phyloP scores from a whole-genome alignment of 345 rosid genomes.

The Linum lewisii region DNA sequence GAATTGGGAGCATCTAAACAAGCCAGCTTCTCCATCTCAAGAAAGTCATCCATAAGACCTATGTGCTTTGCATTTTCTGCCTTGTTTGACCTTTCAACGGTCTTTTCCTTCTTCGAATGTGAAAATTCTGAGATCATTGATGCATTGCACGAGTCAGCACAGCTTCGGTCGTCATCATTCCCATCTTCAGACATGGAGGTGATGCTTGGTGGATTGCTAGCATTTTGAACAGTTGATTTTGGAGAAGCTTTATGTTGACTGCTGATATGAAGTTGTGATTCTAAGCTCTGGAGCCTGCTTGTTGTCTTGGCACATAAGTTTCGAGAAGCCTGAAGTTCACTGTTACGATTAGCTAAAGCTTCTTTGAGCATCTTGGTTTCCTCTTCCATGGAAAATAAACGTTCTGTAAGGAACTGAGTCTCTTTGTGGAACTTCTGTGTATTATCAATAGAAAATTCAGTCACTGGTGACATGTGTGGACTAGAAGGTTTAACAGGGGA shows the following conservation, averaged over 20 bases:
- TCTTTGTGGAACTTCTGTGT: slow-evolving; percentile 71
- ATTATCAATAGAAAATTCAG: slow-evolving; percentile 62
- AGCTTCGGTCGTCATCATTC: slow-evolving; percentile 69
- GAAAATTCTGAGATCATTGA: slow-evolving; percentile 45
- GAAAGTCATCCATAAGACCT: slow-evolving; percentile 94
- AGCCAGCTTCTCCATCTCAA: slow-evolving; percentile 97
- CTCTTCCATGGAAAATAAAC: slow-evolving; percentile 84
- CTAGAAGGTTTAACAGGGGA: slow-evolving; percentile 62
- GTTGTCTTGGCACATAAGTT: slow-evolving; percentile 77
- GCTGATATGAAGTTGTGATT: slow-evolving; percentile 38
- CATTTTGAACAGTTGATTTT: slow-evolving; percentile 39
- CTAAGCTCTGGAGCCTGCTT: slow-evolving; percentile 65
- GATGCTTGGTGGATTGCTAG: slow-evolving; percentile 71
- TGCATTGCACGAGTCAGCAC: slow-evolving; percentile 65
- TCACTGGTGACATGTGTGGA: slow-evolving; percentile 46
- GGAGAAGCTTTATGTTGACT: slow-evolving; percentile 44
- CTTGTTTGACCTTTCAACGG: slow-evolving; percentile 33
- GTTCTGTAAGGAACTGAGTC: slow-evolving; percentile 68
- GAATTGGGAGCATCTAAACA: slow-evolving; percentile 26
- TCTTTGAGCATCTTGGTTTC: slow-evolving; percentile 98
- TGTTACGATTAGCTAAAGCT: slow-evolving; percentile 87
- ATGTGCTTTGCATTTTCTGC: slow-evolving; percentile 41
- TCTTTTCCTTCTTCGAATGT: slow-evolving; percentile 36
- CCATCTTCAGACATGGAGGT: slow-evolving; percentile 88
- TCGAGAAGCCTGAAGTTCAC: slow-evolving; percentile 85